These are phyloP conservation scores for Didymella pomorum DNA, from an alignment of 2,329 filamentous ascomycete genomes.

Conservation along the genomic window DNA sequence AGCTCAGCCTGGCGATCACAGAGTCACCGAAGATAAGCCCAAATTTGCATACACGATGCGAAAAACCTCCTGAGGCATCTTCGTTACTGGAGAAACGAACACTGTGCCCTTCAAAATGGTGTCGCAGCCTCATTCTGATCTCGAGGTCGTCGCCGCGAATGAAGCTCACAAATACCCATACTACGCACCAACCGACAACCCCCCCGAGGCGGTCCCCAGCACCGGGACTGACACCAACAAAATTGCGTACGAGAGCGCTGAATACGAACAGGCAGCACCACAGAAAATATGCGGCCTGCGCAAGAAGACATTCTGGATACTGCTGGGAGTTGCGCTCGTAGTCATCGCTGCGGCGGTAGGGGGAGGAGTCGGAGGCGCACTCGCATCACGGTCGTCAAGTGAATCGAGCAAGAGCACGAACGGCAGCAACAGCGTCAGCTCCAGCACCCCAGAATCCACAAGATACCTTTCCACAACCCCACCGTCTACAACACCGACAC, in stretches of 20 bases:
- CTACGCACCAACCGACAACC: background rate
- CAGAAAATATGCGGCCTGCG: conserved; percentile 19
- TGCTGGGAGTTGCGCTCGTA: conserved; percentile 17
- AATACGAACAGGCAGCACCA: background rate
- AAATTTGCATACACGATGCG: background rate
- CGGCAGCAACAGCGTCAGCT: background rate
- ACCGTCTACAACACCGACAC: conserved; percentile 5
- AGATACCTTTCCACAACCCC: background rate
- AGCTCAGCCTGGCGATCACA: background rate
- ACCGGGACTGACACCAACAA: conserved; percentile 5
- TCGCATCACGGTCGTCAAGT: conserved; percentile 18
- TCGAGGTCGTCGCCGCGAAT: conserved; percentile 2
- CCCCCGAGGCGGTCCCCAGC: background rate
- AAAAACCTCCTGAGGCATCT: background rate
- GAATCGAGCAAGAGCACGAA: conserved; percentile 2
- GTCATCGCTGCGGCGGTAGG: conserved; percentile 23
- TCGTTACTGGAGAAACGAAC: background rate
- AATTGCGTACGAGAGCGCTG: conserved; percentile 6
- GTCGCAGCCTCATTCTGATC: conserved; percentile 7
- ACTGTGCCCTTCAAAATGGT: background rate
- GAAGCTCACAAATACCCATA: background rate
- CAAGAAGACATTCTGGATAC: conserved; percentile 21
- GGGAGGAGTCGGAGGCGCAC: conserved; percentile 24
- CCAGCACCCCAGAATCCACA: conserved; percentile 1
- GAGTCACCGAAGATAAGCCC: conserved; percentile 1